Evolutionary conservation across 2,329 filamentous ascomycete species (phyloP).

Genomic region (Bipolaris gigantea): DNA sequence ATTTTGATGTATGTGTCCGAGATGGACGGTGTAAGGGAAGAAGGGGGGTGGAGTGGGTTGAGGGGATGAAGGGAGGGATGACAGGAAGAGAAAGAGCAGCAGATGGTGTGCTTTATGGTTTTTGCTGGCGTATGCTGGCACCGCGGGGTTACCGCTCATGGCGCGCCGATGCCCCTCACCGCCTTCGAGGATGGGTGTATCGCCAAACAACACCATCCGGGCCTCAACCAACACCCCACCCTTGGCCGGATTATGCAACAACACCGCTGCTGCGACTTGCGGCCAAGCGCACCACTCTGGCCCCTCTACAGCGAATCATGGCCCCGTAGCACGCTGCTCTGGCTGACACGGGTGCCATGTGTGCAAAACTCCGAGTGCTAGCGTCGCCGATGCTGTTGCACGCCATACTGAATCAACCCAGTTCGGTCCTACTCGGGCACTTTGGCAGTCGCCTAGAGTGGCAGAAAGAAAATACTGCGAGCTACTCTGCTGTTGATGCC

Average conservation of each 20-base stretch:
- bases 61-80: constrained; percentile 8
- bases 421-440: neutral
- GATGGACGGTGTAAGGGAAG: constrained; percentile 13
- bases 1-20: constrained; percentile 40
- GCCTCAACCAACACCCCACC: neutral
- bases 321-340: neutral
- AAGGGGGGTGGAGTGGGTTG: neutral
- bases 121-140: constrained; percentile 21
- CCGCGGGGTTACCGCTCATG: constrained; percentile 9
- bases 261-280: neutral
- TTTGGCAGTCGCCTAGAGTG: neutral
- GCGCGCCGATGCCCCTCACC: constrained; percentile 8
- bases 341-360: constrained; percentile 1
- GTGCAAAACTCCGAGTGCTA: neutral
- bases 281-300: neutral
- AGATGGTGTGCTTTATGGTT: constrained; percentile 44
- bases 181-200: neutral
- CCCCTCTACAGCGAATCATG: neutral
- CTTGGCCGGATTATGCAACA: neutral
- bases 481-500: neutral
- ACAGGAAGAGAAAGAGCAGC: constrained; percentile 12
- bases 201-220: constrained; percentile 1
- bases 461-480: neutral
- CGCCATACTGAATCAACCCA: neutral
- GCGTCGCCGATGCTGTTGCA: neutral